Conservation (phyloP, 2,329 filamentous ascomycete species). For the Thielaviopsis populi region DNA sequence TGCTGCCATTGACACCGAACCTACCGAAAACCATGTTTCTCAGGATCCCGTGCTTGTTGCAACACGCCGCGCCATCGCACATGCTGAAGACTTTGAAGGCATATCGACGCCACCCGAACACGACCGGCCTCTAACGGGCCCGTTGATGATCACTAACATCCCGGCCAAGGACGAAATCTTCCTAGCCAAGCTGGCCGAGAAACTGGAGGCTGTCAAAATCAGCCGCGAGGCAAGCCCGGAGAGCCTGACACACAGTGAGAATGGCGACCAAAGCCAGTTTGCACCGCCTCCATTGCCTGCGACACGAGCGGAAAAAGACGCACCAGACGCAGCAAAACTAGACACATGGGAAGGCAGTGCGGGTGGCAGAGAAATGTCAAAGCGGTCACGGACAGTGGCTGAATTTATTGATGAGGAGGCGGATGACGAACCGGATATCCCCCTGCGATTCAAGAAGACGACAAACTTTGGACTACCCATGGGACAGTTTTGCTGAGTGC, state of each 20-base stretch:
- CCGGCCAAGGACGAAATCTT: constrained; percentile 42
- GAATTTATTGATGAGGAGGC: constrained; percentile 18
- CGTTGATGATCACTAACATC: constrained; percentile 40
- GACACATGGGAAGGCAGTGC: not conserved
- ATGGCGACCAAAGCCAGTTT: constrained; percentile 1
- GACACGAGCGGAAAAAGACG: not conserved
- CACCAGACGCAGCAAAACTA: not conserved
- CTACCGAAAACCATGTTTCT: not conserved
- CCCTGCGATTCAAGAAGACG: constrained; percentile 31
- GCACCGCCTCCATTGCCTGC: constrained; percentile 13
- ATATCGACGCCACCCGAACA: constrained; percentile 28
- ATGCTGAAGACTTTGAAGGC: constrained; percentile 13
- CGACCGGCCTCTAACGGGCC: constrained; percentile 35
- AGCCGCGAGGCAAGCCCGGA: constrained; percentile 25
- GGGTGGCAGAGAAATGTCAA: not conserved
- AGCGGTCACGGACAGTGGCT: not conserved
- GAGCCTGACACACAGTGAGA: constrained; percentile 7
- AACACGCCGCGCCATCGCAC: not conserved
- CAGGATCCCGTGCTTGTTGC: not conserved
- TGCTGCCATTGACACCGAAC: not conserved
- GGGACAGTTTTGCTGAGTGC: constrained; percentile 6
- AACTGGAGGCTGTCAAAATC: constrained; percentile 35
- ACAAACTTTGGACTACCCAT: constrained; percentile 30
- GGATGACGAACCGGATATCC: constrained; percentile 28
- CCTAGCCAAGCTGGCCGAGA: constrained; percentile 34